These are phyloP conservation scores for Vachellia pachyceras DNA, from an alignment of 306 rosid species.

Conservation along the genomic window DNA sequence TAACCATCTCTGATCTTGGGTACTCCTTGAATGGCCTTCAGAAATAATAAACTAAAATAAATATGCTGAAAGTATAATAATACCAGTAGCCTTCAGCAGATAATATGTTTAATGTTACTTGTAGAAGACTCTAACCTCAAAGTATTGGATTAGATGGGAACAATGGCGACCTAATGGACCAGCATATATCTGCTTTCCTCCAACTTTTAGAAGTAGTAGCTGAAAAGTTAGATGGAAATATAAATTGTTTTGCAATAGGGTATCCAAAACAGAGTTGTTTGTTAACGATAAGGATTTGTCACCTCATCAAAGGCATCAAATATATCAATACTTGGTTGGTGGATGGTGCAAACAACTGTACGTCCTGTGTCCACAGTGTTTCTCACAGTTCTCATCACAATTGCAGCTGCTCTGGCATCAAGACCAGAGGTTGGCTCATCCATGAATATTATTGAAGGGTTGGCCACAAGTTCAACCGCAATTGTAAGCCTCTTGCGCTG, in stretches of 20 bases:
- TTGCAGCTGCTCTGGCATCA: conserved; percentile 28
- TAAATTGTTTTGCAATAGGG: neutral
- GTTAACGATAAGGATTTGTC: neutral
- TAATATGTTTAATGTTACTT: neutral
- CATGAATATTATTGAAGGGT: conserved; percentile 26
- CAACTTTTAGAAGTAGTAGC: conserved; percentile 63
- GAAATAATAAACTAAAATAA: neutral
- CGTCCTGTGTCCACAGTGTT: conserved; percentile 25
- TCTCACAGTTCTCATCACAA: conserved; percentile 25
- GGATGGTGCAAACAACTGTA: conserved; percentile 27
- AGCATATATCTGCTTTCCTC: conserved; percentile 62
- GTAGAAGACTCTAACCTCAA: conserved; percentile 47
- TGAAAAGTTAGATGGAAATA: conserved; percentile 28
- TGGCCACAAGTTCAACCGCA: conserved; percentile 50
- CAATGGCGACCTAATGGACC: conserved; percentile 64
- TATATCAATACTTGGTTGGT: conserved; percentile 49
- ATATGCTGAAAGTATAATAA: neutral
- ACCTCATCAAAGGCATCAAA: conserved; percentile 81
- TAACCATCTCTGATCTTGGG: conserved; percentile 76
- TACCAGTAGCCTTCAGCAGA: neutral
- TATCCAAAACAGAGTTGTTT: neutral
- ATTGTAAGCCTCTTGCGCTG: conserved; percentile 68
- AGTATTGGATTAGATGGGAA: conserved; percentile 50
- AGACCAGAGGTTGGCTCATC: conserved; percentile 31
- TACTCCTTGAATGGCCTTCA: conserved; percentile 73